Evolutionary conservation across 2,329 filamentous ascomycete genomes (phyloP), one percentile per base, ranked within the genome.

Genomic region (Botrytis fabae): DNA sequence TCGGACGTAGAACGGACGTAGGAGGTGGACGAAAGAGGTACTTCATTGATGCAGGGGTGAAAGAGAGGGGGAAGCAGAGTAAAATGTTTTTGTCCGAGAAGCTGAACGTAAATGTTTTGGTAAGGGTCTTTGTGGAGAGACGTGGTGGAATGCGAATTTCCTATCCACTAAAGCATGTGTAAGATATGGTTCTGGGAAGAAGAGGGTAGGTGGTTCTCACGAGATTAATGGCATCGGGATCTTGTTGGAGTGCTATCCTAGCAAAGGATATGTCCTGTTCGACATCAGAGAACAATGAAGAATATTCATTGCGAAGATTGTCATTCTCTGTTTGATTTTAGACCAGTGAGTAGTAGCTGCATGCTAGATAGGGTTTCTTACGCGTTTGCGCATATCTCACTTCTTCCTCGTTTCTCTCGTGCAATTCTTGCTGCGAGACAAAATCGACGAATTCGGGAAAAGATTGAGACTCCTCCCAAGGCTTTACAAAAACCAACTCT

Each of bases 61-160:
- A 61, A 69, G 54, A 92, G 81, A 0, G 93, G 90, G n/a, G 93
- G 91, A 1, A 96, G 82, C 1, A 96, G 84, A 0, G 90, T 86
- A 77, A 96, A 96, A 77, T 92, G 89, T 80, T 96, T 96, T 72
- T 83, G 83, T 0, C 93, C 93, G 0, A 89, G 81, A 22, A 95
- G 82, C 78, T 95, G 93, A 1, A 93, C 91, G 80, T 95, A 96
- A 0, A 96, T 86, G 80, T 96, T 96, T 81, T 96, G 93, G 81
- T 95, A 95, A 78, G 92, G 92, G 82, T 96, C 93, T 78, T 92
- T 92, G 83, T 96, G 93, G 71, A 95, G 81, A 0, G 91, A 90
- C 0, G 93, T 95, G 1, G 88, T 85, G 40, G 90, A 92, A 54
- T 84, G 85, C 1, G 89, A 88, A 82, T 93, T 92, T 71, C 93